Evolutionary conservation across 257 asterid genomes (phyloP).

Genomic region (Lantana camara): DNA sequence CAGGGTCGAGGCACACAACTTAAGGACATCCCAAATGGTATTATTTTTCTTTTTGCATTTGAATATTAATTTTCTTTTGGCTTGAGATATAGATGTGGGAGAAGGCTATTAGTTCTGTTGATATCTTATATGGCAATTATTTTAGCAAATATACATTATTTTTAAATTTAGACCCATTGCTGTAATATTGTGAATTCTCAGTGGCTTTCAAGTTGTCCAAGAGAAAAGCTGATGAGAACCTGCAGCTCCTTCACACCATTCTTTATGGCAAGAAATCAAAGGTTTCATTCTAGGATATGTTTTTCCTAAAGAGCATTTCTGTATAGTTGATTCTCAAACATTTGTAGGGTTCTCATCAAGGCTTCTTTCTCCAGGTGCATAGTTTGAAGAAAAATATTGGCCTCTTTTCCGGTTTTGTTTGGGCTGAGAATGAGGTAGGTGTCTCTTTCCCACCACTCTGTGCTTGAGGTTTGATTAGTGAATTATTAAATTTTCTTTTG

Average conservation of each 20-base stretch:
- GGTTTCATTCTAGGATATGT: conserved; percentile 41
- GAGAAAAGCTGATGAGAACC: conserved; percentile 89
- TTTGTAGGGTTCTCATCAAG: conserved; percentile 24
- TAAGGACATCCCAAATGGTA: conserved; percentile 83
- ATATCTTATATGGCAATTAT: conserved; percentile 4
- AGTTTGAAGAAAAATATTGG: conserved; percentile 79
- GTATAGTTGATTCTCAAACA: conserved; percentile 5
- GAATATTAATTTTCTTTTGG: conserved; percentile 13
- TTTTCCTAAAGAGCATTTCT: conserved; percentile 14
- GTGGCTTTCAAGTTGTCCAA: conserved; percentile 92
- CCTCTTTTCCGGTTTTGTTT: conserved; percentile 89
- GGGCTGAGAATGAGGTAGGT: conserved; percentile 84
- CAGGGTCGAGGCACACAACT: conserved; percentile 88
- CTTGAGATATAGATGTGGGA: not conserved
- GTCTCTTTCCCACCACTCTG: not conserved
- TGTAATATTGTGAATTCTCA: conserved; percentile 40
- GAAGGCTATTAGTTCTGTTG: conserved; percentile 7
- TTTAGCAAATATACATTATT: not conserved
- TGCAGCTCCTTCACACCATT: conserved; percentile 81
- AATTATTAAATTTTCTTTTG: conserved; percentile 1
- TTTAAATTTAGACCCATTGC: conserved; percentile 15
- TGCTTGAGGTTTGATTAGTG: conserved; percentile 5
- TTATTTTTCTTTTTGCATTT: not conserved
- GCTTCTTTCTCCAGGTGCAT: conserved; percentile 53
- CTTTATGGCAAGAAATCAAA: conserved; percentile 87